These are phyloP conservation scores for Podaxis rugospora DNA, from an alignment of 768 basidiomycete genomes.

Conservation along the genomic window DNA sequence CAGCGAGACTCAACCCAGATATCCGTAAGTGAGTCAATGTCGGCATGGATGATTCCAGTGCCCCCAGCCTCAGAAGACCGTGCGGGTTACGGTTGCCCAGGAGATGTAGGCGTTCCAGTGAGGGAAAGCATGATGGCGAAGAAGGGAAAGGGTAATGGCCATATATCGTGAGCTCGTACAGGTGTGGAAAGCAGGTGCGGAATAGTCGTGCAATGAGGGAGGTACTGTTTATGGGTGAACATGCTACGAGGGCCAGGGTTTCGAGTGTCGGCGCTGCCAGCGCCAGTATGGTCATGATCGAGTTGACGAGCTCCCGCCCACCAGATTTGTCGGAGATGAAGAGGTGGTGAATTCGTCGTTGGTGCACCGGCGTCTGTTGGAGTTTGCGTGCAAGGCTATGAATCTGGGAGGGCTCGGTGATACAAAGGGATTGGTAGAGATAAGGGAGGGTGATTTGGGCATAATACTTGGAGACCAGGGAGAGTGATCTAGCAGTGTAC, in stretches of 20 bases:
- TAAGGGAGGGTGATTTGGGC: slow-evolving; percentile 31
- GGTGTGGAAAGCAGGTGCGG: slow-evolving; percentile 33
- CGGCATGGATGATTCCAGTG: slow-evolving; percentile 36
- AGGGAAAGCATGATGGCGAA: slow-evolving; percentile 27
- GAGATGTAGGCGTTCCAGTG: slow-evolving; percentile 37
- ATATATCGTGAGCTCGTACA: slow-evolving; percentile 36
- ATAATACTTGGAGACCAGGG: slow-evolving; percentile 36
- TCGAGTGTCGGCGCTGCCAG: slow-evolving; percentile 37
- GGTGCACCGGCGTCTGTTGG: slow-evolving; percentile 27
- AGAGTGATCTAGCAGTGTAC: slow-evolving; percentile 29
- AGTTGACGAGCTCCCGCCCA: slow-evolving; percentile 3
- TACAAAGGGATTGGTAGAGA: slow-evolving; percentile 34
- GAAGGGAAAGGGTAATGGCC: slow-evolving; percentile 50
- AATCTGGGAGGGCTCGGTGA: slow-evolving; percentile 26
- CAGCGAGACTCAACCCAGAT: slow-evolving; percentile 38
- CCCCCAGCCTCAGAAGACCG: slow-evolving; percentile 36
- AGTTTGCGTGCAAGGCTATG: slow-evolving; percentile 24
- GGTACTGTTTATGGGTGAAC: slow-evolving; percentile 31
- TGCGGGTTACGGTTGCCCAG: slow-evolving; percentile 47
- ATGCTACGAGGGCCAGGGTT: slow-evolving; percentile 33
- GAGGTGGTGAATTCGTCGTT: slow-evolving; percentile 37
- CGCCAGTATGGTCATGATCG: slow-evolving; percentile 27
- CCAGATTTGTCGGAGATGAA: slow-evolving; percentile 33
- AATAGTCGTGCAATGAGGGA: slow-evolving; percentile 38
- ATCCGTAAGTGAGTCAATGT: slow-evolving; percentile 32